Conservation (phyloP, 257 asterid species). For the Mentha longifolia region DNA sequence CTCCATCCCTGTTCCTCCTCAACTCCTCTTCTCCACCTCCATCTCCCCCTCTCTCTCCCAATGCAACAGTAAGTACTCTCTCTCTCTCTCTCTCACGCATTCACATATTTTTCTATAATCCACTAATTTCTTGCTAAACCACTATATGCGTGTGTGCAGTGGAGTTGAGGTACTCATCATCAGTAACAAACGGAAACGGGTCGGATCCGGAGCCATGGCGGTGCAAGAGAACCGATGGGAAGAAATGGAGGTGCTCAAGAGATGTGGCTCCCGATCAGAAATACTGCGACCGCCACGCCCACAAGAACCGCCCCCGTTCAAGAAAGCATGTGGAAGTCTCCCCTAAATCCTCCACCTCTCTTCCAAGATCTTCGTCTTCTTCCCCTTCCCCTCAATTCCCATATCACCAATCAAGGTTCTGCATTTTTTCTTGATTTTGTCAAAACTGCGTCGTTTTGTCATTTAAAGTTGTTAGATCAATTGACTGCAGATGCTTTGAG, state of each 20-base stretch:
- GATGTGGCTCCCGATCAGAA: constrained; percentile 52
- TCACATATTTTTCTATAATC: no score
- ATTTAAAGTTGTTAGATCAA: no score
- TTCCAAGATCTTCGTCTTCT: constrained; percentile 35
- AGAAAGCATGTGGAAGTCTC: constrained; percentile 67
- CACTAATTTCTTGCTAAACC: no score
- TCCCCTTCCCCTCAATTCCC: constrained; percentile 36
- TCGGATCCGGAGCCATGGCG: constrained; percentile 81
- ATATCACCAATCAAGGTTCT: constrained; percentile 55
- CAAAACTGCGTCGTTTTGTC: no score
- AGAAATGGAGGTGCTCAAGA: constrained; percentile 75
- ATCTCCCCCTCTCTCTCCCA: constrained; percentile 39
- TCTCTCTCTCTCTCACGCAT: constrained; percentile 3
- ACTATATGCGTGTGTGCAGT: no score
- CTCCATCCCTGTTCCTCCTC: constrained; percentile 62
- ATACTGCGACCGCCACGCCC: constrained; percentile 63
- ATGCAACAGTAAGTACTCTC: constrained; percentile 33
- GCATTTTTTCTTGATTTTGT: neutral
- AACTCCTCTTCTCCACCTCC: constrained; percentile 43
- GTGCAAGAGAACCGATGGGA: constrained; percentile 76
- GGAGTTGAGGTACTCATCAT: constrained; percentile 38
- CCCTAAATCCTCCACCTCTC: neutral
- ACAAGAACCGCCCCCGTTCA: constrained; percentile 57
- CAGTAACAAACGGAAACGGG: constrained; percentile 26
- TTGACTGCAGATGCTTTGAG: constrained; percentile 44